A percentile compares a stretch with the other conserved stretches of the same genome.
Conservation (phyloP, 306 rosid species). For the Abrus pulchellus region DNA sequence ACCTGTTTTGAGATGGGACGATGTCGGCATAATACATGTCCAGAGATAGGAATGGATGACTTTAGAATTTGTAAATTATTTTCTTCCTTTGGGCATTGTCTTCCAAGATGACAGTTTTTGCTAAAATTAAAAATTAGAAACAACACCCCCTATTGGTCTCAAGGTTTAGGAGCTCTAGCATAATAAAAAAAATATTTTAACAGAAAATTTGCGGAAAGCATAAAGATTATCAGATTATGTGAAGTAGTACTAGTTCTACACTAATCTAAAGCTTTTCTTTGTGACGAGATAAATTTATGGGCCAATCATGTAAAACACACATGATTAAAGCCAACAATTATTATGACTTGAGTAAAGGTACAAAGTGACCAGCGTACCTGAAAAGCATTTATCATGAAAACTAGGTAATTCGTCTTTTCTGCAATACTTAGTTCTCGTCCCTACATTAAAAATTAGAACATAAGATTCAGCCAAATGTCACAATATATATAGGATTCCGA, state of each 20-base stretch:
- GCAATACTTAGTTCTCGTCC: slow-evolving; percentile 88
- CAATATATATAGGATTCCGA: not conserved
- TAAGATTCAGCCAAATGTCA: slow-evolving; percentile 39
- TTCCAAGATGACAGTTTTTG: slow-evolving; percentile 6
- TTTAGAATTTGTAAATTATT: slow-evolving; percentile 13
- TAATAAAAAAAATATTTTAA: not conserved
- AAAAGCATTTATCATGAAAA: slow-evolving; percentile 95
- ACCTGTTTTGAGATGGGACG: not conserved
- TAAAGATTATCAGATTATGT: not conserved
- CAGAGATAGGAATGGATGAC: slow-evolving; percentile 12
- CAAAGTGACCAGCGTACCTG: slow-evolving; percentile 68
- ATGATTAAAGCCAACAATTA: slow-evolving; percentile 17
- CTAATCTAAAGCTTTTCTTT: not conserved
- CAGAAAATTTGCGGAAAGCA: slow-evolving; percentile 17
- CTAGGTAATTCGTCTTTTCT: slow-evolving; percentile 93
- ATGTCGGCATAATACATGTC: not conserved
- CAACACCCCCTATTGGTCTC: not conserved
- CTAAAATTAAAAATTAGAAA: slow-evolving; percentile 12
- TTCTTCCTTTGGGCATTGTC: not conserved
- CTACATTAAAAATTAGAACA: slow-evolving; percentile 59
- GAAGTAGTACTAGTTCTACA: slow-evolving; percentile 3
- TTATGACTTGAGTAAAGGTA: slow-evolving; percentile 1
- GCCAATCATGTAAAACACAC: slow-evolving; percentile 24
- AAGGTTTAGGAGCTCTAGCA: slow-evolving; percentile 32
- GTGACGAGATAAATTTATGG: slow-evolving; percentile 9